phyloP scores from a whole-genome alignment of 75 land plant species.

The Cryptomeria japonica region DNA sequence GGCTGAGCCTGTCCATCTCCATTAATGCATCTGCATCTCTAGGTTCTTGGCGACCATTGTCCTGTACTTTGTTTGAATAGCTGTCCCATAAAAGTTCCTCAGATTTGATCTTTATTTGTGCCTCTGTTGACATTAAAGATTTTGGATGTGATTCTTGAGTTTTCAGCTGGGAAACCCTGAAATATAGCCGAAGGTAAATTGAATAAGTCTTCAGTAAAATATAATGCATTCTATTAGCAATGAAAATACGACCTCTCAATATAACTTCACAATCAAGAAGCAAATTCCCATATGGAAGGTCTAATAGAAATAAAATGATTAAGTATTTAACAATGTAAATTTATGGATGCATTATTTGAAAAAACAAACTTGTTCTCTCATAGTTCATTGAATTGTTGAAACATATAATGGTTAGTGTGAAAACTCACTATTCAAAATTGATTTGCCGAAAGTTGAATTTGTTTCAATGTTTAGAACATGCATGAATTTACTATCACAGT shows the following conservation, averaged over 20 bases:
- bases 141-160: neutral
- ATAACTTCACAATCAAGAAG: neutral
- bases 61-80: neutral
- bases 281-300: neutral
- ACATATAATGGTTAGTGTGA: neutral
- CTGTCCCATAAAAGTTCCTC: neutral
- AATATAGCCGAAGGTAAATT: neutral
- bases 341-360: neutral
- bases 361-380: neutral
- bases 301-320: neutral
- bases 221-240: neutral
- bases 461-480: neutral
- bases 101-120: neutral
- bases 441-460: neutral
- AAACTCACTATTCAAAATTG: neutral
- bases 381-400: neutral
- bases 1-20: neutral
- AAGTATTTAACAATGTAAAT: neutral
- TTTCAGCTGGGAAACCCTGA: conserved; percentile 1
- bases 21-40: neutral
- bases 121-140: neutral
- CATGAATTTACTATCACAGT: neutral
- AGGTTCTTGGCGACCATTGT: neutral
- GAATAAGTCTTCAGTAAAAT: neutral
- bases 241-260: neutral